A percentile compares a stretch with the other conserved stretches of the same genome.
These are phyloP conservation scores for Xeromyces bisporus DNA, from an alignment of 495 filamentous ascomycete species.

Conservation along the genomic window DNA sequence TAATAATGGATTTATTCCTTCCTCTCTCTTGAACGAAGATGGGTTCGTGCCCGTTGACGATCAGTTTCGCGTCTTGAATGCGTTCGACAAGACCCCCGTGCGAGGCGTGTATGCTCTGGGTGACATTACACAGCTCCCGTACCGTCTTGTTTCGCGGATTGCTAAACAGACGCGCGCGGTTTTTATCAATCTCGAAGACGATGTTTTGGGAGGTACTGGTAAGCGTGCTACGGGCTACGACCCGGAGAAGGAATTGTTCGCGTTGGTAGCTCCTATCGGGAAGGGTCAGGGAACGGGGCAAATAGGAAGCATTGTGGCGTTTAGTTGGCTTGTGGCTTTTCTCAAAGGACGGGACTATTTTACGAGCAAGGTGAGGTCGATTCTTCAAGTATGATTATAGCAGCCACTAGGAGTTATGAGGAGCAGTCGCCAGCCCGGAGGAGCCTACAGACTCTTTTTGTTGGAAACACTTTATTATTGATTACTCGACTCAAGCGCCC, in stretches of 20 bases:
- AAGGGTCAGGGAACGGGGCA: constrained; percentile 31
- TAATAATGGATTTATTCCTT: constrained; percentile 43
- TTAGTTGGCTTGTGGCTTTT: constrained; percentile 25
- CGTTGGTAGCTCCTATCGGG: constrained; percentile 30
- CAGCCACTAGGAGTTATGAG: no score
- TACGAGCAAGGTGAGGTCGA: constrained; percentile 3
- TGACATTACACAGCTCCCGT: constrained; percentile 21
- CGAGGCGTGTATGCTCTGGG: constrained; percentile 19
- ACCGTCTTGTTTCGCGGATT: constrained; percentile 15
- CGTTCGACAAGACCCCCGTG: constrained; percentile 7
- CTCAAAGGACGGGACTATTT: constrained; percentile 30
- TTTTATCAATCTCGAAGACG: constrained; percentile 17
- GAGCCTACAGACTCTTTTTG: no score
- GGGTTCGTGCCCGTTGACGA: constrained; percentile 41
- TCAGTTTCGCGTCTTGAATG: constrained; percentile 30
- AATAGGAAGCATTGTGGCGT: constrained; percentile 26
- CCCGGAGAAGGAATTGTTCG: constrained; percentile 7
- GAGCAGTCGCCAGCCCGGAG: no score
- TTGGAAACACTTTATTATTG: no score
- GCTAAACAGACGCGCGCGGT: constrained; percentile 14
- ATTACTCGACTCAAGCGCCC: no score
- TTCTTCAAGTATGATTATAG: not conserved
- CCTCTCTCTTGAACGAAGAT: constrained; percentile 26
- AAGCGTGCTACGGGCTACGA: constrained; percentile 10
- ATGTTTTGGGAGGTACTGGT: constrained; percentile 9